These are phyloP conservation scores for Rhinocladiella mackenziei DNA, from an alignment of 2,329 filamentous ascomycete genomes.

Conservation along the genomic window DNA sequence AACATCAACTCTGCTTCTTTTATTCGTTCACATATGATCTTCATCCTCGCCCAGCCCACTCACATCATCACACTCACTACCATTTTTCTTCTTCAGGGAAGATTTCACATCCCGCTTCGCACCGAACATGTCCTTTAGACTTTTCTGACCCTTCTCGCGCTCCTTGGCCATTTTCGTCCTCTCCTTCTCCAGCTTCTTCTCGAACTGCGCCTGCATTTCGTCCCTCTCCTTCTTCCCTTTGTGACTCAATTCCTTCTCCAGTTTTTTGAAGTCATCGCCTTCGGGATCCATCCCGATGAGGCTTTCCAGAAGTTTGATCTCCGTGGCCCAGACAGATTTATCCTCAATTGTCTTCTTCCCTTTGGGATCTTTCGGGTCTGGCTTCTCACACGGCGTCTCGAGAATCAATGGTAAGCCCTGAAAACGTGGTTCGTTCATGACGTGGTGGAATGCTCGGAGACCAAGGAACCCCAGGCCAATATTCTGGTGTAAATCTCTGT, in stretches of 20 bases:
- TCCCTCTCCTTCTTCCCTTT: conserved; percentile 67
- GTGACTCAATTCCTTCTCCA: conserved; percentile 63
- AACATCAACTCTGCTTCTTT: too few relatives aligned
- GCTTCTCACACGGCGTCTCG: conserved; percentile 86
- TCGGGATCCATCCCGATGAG: conserved; percentile 80
- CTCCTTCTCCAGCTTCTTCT: conserved; percentile 65
- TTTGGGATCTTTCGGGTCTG: conserved; percentile 40
- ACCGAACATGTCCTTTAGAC: conserved; percentile 32
- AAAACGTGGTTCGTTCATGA: conserved; percentile 78
- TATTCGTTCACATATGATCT: background rate
- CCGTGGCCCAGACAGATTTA: conserved; percentile 78
- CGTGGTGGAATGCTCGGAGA: conserved; percentile 79
- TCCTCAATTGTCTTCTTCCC: conserved; percentile 54
- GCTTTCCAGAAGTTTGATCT: conserved; percentile 90
- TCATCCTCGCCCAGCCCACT: conserved; percentile 17
- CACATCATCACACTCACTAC: conserved; percentile 33
- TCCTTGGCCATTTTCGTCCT: conserved; percentile 53
- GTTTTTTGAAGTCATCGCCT: conserved; percentile 63
- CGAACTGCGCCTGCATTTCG: conserved; percentile 73
- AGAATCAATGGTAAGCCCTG: conserved; percentile 82
- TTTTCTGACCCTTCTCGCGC: conserved; percentile 48
- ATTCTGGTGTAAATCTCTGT: conserved; percentile 88
- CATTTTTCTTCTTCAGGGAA: conserved; percentile 40
- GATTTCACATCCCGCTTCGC: conserved; percentile 36
- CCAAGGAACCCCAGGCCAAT: conserved; percentile 94